Base-by-base conservation (phyloP, 2,329 filamentous ascomycete species). In the Monilinia vaccinii-corymbosi region DNA sequence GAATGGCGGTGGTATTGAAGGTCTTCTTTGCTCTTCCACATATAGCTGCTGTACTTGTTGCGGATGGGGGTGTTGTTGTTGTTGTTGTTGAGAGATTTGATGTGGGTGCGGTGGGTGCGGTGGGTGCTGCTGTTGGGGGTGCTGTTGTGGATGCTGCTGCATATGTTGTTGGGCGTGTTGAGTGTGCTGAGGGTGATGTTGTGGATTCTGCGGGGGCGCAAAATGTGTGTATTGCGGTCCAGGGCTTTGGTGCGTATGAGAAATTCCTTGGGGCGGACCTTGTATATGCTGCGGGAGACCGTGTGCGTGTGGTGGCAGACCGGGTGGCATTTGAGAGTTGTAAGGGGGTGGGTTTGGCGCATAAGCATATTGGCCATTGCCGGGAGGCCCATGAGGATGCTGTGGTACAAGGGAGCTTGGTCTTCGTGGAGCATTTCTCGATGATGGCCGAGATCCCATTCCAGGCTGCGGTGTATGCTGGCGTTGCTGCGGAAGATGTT, bases 261-360 rank as follows among this genome's bases (percentile, higher is more conserved):
- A 31, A 42, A 56, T 55, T 42, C 58, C 58, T 56, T 56, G 58
- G 21, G 59, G 59, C 34, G 53, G 58, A 18, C 58, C 59, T 60
- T 63, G 62, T 32, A 61, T 69, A n/a, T 72, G 61, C 61, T 48
- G 69, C 70, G 40, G 70, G 70, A 49, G 72, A 45, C 50, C 61
- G 40, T 60, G 76, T 68, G 78, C 75, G 46, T 73, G 74, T 38
- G 76, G 69, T 60, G 76, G 71, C 57, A 72, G 70, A 53, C 57
- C 62, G 51, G 69, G 68, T 28, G 66, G 64, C 60, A 75, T 75
- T 62, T 79, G 87, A 11, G 84, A 84, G 68, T 91, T 90, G 74
- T 96, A 96, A 67, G 96, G 90, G 38, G 88, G 84, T 44, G 89
- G 89, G 64, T 94, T 91, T 3, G 89, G 85, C 79, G 95, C 90